Percentiles rank a stretch among this genome's conserved stretches.
Conservation (phyloP, 176 grass and related monocot genomes). For the Aegilops tauschii region DNA sequence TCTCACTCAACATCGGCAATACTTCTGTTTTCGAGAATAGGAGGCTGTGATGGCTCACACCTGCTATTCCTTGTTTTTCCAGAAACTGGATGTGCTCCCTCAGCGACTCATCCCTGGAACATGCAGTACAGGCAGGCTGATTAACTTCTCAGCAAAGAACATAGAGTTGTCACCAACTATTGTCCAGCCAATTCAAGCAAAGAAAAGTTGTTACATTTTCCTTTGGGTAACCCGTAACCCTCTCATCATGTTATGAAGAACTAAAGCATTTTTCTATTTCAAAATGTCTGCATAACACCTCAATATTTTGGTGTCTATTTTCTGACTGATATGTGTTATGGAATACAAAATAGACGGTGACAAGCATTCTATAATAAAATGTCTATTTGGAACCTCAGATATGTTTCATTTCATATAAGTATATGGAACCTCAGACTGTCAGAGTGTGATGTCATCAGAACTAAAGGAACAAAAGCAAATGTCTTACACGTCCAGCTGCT, state of each 20-base stretch:
- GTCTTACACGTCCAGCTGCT: constrained; percentile 55
- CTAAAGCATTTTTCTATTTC: background rate
- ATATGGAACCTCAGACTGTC: background rate
- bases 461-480: constrained; percentile 12
- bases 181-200: background rate
- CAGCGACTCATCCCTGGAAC: background rate
- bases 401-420: too few species aligned
- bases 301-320: background rate
- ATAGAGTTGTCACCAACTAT: background rate
- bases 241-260: background rate
- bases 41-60: constrained; percentile 90
- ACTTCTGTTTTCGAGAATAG: constrained; percentile 59
- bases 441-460: background rate
- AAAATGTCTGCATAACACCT: background rate
- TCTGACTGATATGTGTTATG: background rate
- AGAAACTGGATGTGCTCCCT: constrained; percentile 6
- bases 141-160: background rate
- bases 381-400: too few species aligned
- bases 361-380: too few species aligned
- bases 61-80: constrained; percentile 74
- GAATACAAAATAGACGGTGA: background rate
- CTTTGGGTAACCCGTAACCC: background rate
- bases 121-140: background rate
- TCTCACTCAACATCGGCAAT: constrained; percentile 38
- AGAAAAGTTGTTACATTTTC: background rate